A percentile compares a stretch with the other conserved stretches of the same genome.
Evolutionary conservation across 306 rosid genomes (phyloP).

Genomic region (Cucumis sativus): Cucumber_9930_V3 NC_026656.2:5015501-5016000

Average conservation of each 20-base stretch:
- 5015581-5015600: slow-evolving; percentile 10
- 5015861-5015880: slow-evolving; percentile 67
- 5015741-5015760: slow-evolving; percentile 58
- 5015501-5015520: not conserved
- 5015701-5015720: slow-evolving; percentile 85
- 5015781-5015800: slow-evolving; percentile 55
- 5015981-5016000: slow-evolving; percentile 90
- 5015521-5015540: not conserved
- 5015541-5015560: not conserved
- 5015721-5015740: slow-evolving; percentile 71
- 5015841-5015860: slow-evolving; percentile 75
- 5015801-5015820: slow-evolving; percentile 84
- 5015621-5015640: slow-evolving; percentile 56
- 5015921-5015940: slow-evolving; percentile 29
- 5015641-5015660: slow-evolving; percentile 63
- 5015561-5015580: not conserved
- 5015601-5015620: slow-evolving; percentile 30
- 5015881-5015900: slow-evolving; percentile 64
- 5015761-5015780: slow-evolving; percentile 77
- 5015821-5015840: slow-evolving; percentile 58
- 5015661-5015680: slow-evolving; percentile 64
- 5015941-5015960: slow-evolving; percentile 96
- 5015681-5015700: slow-evolving; percentile 82
- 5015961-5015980: slow-evolving; percentile 74
- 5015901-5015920: slow-evolving; percentile 53